A percentile compares a stretch with the other conserved stretches of the same genome.
Conservation (phyloP, 257 asterid species). For the Solanum bulbocastanum region DNA sequence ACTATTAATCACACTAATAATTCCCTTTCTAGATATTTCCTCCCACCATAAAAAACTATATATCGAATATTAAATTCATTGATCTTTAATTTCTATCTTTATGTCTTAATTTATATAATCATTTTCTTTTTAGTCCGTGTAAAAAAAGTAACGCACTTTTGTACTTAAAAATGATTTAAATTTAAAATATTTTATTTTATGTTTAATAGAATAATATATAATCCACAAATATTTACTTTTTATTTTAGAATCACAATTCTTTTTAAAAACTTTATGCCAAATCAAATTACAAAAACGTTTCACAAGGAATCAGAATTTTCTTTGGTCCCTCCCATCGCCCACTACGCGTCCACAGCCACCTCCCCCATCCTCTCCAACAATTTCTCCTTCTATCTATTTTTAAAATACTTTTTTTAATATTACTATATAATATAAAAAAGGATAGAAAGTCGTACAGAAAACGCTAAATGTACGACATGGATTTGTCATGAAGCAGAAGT, state of each 20-base stretch:
- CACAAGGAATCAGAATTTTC: not conserved
- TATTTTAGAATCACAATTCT: too few species aligned
- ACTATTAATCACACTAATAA: not conserved
- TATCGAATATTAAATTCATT: not conserved
- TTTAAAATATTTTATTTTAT: too few species aligned
- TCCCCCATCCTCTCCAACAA: too few species aligned
- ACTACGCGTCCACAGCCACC: not conserved
- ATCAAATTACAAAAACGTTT: not conserved
- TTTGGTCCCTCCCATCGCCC: not conserved
- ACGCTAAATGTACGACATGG: not conserved
- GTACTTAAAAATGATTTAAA: too few species aligned
- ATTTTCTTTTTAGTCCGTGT: too few species aligned
- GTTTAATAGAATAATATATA: too few species aligned
- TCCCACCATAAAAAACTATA: not conserved
- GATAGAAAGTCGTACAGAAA: not conserved
- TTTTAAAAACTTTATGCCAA: not conserved
- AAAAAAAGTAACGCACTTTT: too few species aligned
- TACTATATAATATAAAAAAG: not conserved
- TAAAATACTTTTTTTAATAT: not conserved
- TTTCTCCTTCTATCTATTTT: not conserved
- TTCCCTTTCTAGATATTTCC: not conserved
- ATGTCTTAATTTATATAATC: not conserved
- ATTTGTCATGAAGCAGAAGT: constrained; percentile 6
- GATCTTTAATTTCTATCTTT: not conserved
- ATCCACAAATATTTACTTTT: too few species aligned